Evolutionary conservation across 805 yeast species (phyloP).

Genomic region (Naumovozyma baii): DNA sequence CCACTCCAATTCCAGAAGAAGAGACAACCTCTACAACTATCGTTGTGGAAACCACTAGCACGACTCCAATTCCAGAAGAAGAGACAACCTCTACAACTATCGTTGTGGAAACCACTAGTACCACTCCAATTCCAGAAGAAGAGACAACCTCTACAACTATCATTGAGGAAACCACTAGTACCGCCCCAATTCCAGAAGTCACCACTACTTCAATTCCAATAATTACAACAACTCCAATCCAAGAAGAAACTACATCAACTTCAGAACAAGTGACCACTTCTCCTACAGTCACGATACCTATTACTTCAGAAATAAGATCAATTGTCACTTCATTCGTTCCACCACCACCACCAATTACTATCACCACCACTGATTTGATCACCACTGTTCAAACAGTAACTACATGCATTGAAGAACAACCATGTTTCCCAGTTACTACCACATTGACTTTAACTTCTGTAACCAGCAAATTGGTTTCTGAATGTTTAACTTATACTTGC

Average conservation of each 20-base stretch:
- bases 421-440: background rate
- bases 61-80: background rate
- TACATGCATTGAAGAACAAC: background rate
- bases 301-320: too few relatives aligned
- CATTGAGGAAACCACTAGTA: background rate
- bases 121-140: background rate
- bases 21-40: background rate
- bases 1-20: background rate
- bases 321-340: background rate
- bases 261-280: background rate
- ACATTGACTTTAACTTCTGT: background rate
- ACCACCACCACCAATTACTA: background rate
- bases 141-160: too few relatives aligned
- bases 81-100: too few relatives aligned
- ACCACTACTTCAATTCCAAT: background rate
- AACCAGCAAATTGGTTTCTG: background rate
- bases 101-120: background rate
- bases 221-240: background rate
- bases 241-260: background rate
- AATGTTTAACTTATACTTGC: background rate
- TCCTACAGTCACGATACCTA: background rate
- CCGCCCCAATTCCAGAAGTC: background rate
- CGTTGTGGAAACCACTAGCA: too few relatives aligned
- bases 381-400: background rate
- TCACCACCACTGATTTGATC: background rate